Conservation (phyloP, 2,329 filamentous ascomycete genomes). For the Penicillium sp. region DNA sequence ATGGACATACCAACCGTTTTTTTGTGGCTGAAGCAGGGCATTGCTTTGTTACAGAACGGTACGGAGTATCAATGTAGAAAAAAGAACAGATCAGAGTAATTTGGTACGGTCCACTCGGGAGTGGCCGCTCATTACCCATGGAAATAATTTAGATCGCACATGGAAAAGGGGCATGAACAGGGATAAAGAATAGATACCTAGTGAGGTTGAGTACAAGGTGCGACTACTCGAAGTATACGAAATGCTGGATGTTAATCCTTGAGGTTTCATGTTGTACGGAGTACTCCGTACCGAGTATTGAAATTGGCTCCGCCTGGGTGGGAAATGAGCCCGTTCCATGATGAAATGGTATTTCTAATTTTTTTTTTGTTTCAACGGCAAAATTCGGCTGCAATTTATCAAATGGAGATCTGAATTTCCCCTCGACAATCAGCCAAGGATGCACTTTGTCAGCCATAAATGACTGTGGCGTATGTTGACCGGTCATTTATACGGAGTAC, state of each 20-base stretch:
- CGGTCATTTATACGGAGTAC: not conserved
- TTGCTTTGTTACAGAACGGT: not conserved
- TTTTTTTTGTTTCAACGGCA: not conserved
- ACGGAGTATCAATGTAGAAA: not conserved
- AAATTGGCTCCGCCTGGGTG: slow-evolving; percentile 2
- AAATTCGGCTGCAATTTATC: not conserved
- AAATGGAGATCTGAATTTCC: slow-evolving; percentile 3
- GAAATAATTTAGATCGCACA: not conserved
- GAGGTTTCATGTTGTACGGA: slow-evolving; percentile 1
- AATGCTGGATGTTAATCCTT: not conserved
- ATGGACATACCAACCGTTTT: not conserved
- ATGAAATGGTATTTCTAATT: not conserved
- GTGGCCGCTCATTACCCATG: slow-evolving; percentile 12
- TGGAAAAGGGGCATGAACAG: not conserved
- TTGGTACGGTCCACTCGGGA: slow-evolving; percentile 16
- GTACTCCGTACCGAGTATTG: not conserved
- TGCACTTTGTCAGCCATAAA: slow-evolving; percentile 1
- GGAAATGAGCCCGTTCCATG: slow-evolving; percentile 3
- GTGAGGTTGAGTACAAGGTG: not conserved
- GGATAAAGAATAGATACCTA: not conserved
- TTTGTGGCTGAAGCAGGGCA: not conserved
- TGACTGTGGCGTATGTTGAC: slow-evolving; percentile 1
- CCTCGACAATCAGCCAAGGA: slow-evolving; percentile 6
- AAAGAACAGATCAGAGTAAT: not conserved
- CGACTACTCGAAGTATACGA: not conserved